Base-by-base conservation (phyloP, 805 yeast genomes). In the Sugiyamaella mastotermitis region DNA sequence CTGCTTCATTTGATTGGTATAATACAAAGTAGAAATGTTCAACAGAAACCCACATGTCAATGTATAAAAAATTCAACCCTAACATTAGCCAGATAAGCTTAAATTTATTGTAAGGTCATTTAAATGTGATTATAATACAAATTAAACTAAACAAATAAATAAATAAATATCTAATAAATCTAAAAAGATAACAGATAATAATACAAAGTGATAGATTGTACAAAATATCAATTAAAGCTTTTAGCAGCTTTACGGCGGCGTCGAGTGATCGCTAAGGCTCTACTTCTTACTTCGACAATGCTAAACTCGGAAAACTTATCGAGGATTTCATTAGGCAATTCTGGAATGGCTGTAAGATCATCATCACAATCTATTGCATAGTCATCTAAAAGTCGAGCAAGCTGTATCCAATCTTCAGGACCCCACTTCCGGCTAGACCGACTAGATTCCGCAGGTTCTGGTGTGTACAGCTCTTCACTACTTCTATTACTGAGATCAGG, bases 231-330 rank as follows among this genome's bases (percentile, higher is more conserved):
- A 9, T 26, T 27, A 17, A 14, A 3, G 10, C 26, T 23, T n/a
- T 23, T 23, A n/a, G 26, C 19, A 22, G 14, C 30, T 16, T 33
- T 38, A 11, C 31, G 10, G 17, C 19, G 25, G 15, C 23, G 38
- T 11, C 46, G 32, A 5, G 43, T 41, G 10, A 44, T 11, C 5
- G 47, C 44, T 23, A 44, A 29, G 3, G 47, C 47, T 15, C 47
- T 32, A 7, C 41, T 35, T 20, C 26, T 16, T 16, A 44, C 30
- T 28, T 44, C 42, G n/a, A 28, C 22, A 10, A 5, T 16, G 2
- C 36, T 18, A 25, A 44, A 44, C 22, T 31, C 35, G 17, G 31
- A 26, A 13, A 43, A 39, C 13, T 21, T 30, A 10, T 27, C 32
- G 1, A 36, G 14, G 10, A 43, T 33, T 11, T 32, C 33, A 2